Conservation (phyloP, 805 yeast genomes). For the Candida montana region DNA sequence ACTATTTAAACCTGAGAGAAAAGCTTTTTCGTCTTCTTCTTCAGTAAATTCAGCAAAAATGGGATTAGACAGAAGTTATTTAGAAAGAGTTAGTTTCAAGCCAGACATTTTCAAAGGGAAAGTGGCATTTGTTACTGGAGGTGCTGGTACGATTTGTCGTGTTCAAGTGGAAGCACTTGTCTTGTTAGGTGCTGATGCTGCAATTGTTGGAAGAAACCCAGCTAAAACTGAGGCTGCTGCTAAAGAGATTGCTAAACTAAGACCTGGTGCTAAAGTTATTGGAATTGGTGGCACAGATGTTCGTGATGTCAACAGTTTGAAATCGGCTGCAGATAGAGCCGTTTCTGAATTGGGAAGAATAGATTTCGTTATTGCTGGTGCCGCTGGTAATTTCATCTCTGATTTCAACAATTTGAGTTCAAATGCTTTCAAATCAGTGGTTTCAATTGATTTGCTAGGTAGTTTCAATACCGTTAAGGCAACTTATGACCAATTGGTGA, state of each 20-base stretch:
- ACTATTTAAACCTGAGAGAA: no score
- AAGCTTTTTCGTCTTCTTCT: no score
- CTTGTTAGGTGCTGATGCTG: constrained; percentile 79
- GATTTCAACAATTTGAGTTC: constrained; percentile 74
- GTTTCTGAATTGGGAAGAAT: constrained; percentile 68
- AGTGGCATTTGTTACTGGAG: constrained; percentile 90
- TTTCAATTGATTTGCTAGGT: constrained; percentile 83
- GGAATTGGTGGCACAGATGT: constrained; percentile 78
- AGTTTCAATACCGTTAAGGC: constrained; percentile 89
- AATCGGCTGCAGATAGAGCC: constrained; percentile 58
- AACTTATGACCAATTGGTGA: constrained; percentile 55
- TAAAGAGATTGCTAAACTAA: constrained; percentile 49
- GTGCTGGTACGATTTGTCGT: constrained; percentile 93
- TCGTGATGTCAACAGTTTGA: constrained; percentile 56
- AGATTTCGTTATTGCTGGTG: constrained; percentile 89
- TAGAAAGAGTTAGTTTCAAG: constrained; percentile 35
- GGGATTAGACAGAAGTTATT: constrained; percentile 23
- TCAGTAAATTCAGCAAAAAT: no score
- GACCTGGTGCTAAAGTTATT: constrained; percentile 60
- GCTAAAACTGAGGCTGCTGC: constrained; percentile 67
- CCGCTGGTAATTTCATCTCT: constrained; percentile 89
- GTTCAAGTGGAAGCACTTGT: constrained; percentile 86
- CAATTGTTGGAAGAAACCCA: constrained; percentile 73
- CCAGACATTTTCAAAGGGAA: constrained; percentile 73
- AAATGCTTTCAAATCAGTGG: constrained; percentile 84